A percentile compares a stretch with the other conserved stretches of the same genome.
Evolutionary conservation across 2,329 filamentous ascomycete species (phyloP).

Genomic region (Nakataea oryzae): DNA sequence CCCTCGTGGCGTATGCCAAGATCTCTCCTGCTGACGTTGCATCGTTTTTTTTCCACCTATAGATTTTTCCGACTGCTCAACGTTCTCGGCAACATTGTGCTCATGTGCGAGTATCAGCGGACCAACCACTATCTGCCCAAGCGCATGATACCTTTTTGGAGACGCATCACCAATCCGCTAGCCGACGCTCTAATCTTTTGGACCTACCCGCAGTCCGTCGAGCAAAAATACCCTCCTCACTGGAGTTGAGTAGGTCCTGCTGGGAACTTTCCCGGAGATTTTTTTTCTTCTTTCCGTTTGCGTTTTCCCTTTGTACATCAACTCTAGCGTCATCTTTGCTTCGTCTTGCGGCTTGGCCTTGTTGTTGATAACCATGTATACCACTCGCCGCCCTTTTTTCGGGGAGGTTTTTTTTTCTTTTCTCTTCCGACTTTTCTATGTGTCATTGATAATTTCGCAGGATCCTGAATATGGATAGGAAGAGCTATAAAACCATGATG

Average conservation of each 20-base stretch:
- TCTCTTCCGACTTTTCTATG: neutral
- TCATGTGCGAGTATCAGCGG: slow-evolving; percentile 25
- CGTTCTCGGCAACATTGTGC: slow-evolving; percentile 24
- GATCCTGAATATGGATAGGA: neutral
- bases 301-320: neutral
- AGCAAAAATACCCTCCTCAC: slow-evolving; percentile 21
- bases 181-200: slow-evolving; percentile 24
- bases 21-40: neutral
- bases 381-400: neutral
- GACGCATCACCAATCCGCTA: slow-evolving; percentile 15
- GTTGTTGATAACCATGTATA: neutral
- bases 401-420: neutral
- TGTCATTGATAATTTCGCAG: neutral
- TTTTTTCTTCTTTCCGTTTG: neutral
- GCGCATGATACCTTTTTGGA: slow-evolving; percentile 10
- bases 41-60: slow-evolving; percentile 5
- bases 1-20: neutral
- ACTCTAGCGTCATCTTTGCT: neutral
- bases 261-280: neutral
- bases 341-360: neutral
- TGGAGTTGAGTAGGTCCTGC: neutral
- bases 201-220: slow-evolving; percentile 28
- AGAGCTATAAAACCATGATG: neutral
- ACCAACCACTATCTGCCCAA: slow-evolving; percentile 23
- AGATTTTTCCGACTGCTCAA: slow-evolving; percentile 28